A percentile compares a stretch with the other conserved stretches of the same genome.
These are phyloP conservation scores for Viola odorata DNA, from an alignment of 345 rosid species.

Conservation along the genomic window DNA sequence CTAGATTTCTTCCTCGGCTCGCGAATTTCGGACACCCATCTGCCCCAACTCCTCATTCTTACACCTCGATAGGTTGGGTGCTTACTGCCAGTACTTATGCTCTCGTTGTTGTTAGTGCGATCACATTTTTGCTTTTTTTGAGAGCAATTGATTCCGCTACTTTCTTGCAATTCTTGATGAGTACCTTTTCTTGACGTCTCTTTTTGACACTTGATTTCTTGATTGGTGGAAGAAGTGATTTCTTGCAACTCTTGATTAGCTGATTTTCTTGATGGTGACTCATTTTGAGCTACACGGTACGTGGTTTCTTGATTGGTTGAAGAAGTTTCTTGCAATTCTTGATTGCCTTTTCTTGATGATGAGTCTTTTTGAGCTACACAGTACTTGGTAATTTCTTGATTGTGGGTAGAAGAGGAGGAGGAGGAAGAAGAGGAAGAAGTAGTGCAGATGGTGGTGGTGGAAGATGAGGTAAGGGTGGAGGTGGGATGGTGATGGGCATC, in stretches of 20 bases:
- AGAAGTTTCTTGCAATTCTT: conserved; percentile 13
- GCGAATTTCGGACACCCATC: conserved; percentile 82
- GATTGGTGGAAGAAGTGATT: background rate
- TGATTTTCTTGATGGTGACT: conserved; percentile 14
- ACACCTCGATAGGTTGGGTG: conserved; percentile 67
- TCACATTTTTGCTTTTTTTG: too few relatives aligned
- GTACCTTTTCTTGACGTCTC: conserved; percentile 19
- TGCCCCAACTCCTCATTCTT: conserved; percentile 80
- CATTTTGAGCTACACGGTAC: conserved; percentile 18
- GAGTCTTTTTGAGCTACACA: conserved; percentile 16
- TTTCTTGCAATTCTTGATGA: too few relatives aligned
- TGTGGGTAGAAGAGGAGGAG: conserved; percentile 25
- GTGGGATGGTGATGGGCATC: conserved; percentile 26
- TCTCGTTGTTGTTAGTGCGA: too few relatives aligned
- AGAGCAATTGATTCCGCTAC: too few relatives aligned
- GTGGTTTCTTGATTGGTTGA: conserved; percentile 1
- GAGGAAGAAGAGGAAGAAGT: conserved; percentile 14
- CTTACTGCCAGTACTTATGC: conserved; percentile 8
- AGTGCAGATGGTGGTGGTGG: conserved; percentile 16
- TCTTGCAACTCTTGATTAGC: too few relatives aligned
- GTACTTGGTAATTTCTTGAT: conserved; percentile 5
- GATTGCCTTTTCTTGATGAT: conserved; percentile 24
- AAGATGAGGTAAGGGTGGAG: conserved; percentile 16
- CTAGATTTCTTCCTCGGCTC: conserved; percentile 75
- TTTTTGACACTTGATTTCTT: conserved; percentile 19